Evolutionary conservation across 495 filamentous ascomycete genomes (phyloP), one percentile per base, ranked within the genome.

Genomic region (Hypoxylon fuscum): DNA sequence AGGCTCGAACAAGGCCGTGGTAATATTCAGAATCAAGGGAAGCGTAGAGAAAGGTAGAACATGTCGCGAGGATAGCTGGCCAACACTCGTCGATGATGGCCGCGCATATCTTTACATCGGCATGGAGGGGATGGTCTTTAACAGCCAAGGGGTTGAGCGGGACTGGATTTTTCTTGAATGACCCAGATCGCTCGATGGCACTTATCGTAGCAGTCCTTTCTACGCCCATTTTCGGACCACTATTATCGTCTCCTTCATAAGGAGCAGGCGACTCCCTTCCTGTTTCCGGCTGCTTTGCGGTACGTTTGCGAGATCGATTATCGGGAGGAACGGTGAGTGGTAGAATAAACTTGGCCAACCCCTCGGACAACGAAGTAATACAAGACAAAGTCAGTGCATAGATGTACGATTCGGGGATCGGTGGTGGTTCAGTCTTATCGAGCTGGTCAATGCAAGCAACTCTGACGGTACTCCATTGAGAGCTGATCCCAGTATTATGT

Each of bases 1-100:
- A 94, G 0, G 93, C 90, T 44, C 94, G 84, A n/a, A 98, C 93
- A 1, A 98, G 82, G 20, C 87, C 87, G 61, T 96, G 93, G 59
- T 96, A 98, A 59, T 93, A 96, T 35, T 96, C 94, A n/a, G 91
- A 88, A 67, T 98, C 95, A 8, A 98, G 75, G 0, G 92, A 86
- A 15, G 96, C 92, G 71, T 93, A 93, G 20, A 98, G 73, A 73
- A 97, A 98, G 0, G 94, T 97, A 0, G 95, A 97, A 63, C 91
- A 97, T 1, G 92, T 89, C 12, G 95, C 94, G 29, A 98, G 85
- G 11, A 97, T 84, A 42, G 96, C 95, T 20, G 96, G 95, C 95
- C 95, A 98, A 68, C 96, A 97, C 65, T 90, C 83, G 4, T 93
- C 90, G 38, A 98, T 88, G 40, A 98, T 89, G 2, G 83, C 83